Base-by-base conservation (phyloP, 1,284 basidiomycete species). In the Apiotrichum siamense region DNA sequence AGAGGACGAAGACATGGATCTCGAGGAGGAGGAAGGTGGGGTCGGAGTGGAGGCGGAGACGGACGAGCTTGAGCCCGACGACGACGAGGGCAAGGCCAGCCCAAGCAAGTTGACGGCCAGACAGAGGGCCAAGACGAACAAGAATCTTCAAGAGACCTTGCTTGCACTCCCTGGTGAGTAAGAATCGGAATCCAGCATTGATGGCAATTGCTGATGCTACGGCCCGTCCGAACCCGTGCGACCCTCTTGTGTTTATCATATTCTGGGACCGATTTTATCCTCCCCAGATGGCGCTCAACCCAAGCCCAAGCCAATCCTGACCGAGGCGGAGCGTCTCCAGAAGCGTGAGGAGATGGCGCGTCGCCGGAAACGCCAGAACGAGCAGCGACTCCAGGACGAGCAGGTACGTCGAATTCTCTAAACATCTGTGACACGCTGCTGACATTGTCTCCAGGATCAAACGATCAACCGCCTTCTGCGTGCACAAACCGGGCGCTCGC, bases 301-400 rank as follows among this genome's bases (percentile, higher is more conserved):
- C 23, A 86, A 89, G 72, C 31, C 42, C 25, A 84, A 86, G 60
- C 79, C 83, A 12, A 57, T 69, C 23, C 76, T 90, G 5, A 91
- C 88, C 17, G 88, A 90, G 61, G 81, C 83, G 0, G 90, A 93
- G 70, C 77, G 89, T 2, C 84, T 86, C 0, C 77, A 92, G 17
- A 81, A 85, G 43, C 78, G 87, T 26, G 88, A 90, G 67, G 90
- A 94, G 73, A 88, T 84, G 0, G 88, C 89, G 0, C 78, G 89
- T 27, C 87, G 90, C 67, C 79, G 90, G 40, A 87, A 84, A 64
- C 87, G 92, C 60, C 77, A 92, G 54, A 84, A 82, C 18, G 90
- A 92, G 72, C 91, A 92, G 78, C 88, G 87, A 70, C 77, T 91
- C 20, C 88, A 93, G 67, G 90, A 94, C 63, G 90, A 94, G 70